A percentile compares a stretch with the other conserved stretches of the same genome.
phyloP scores from a whole-genome alignment of 2,329 filamentous ascomycete genomes.

The Emericellopsis cladophorae region DNA sequence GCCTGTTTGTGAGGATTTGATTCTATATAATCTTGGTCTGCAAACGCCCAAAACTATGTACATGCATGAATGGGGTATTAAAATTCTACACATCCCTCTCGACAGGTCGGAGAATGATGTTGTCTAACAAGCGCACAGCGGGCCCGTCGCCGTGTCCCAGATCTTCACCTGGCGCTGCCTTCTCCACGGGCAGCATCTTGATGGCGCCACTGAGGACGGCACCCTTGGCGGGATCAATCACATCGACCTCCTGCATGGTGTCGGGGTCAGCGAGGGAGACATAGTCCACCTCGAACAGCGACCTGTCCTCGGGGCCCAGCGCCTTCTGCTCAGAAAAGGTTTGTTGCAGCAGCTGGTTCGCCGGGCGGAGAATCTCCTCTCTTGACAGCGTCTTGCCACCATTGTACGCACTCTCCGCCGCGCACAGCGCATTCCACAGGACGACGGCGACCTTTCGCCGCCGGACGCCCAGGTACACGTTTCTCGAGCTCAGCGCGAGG shows the following conservation, averaged over 20 bases:
- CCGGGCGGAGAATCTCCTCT: slow-evolving; percentile 58
- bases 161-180: slow-evolving; percentile 57
- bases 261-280: slow-evolving; percentile 81
- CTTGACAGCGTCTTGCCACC: slow-evolving; percentile 37
- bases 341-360: slow-evolving; percentile 44
- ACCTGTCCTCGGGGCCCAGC: slow-evolving; percentile 47
- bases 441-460: slow-evolving; percentile 62
- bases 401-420: slow-evolving; percentile 55
- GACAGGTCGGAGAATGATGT: slow-evolving; percentile 56
- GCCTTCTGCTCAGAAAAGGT: slow-evolving; percentile 48
- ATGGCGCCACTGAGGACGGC: slow-evolving; percentile 83
- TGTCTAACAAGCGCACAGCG: slow-evolving; percentile 82
- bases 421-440: slow-evolving; percentile 54
- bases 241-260: slow-evolving; percentile 64
- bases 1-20: not conserved
- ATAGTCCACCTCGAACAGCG: slow-evolving; percentile 77
- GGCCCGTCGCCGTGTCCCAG: slow-evolving; percentile 61
- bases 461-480: slow-evolving; percentile 77
- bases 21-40: not conserved
- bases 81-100: not conserved
- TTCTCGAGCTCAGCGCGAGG: slow-evolving; percentile 81
- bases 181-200: slow-evolving; percentile 75
- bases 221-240: slow-evolving; percentile 56
- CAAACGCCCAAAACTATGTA: slow-evolving; percentile 2
- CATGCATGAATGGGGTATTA: slow-evolving; percentile 1